Evolutionary conservation across 495 filamentous ascomycete species (phyloP).

Genomic region (Annulohypoxylon maeteangense): DNA sequence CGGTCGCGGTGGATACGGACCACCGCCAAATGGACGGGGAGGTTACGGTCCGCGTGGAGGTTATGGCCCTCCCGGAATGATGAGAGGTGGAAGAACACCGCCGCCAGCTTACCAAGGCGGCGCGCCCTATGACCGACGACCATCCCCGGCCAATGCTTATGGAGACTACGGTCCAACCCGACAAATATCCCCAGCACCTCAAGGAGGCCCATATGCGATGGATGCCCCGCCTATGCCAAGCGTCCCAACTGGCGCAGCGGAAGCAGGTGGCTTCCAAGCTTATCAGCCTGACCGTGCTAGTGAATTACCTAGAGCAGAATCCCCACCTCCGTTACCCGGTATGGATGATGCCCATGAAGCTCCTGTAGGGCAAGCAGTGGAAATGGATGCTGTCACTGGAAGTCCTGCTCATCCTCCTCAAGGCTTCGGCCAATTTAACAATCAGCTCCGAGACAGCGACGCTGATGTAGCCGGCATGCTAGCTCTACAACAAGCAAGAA

Average conservation of each 20-base stretch:
- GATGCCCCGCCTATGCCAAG: constrained; percentile 48
- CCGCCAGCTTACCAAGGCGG: constrained; percentile 62
- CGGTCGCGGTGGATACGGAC: constrained; percentile 50
- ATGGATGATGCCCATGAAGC: constrained; percentile 52
- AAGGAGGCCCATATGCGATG: constrained; percentile 50
- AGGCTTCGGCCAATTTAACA: constrained; percentile 58
- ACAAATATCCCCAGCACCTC: constrained; percentile 50
- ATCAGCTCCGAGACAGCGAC: constrained; percentile 70
- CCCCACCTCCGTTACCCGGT: constrained; percentile 71
- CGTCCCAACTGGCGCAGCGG: constrained; percentile 36
- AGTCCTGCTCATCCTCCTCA: constrained; percentile 57
- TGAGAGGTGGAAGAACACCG: constrained; percentile 65
- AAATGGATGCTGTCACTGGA: constrained; percentile 79
- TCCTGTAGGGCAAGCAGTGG: constrained; percentile 77
- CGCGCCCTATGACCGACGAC: constrained; percentile 59
- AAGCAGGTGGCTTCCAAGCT: constrained; percentile 49
- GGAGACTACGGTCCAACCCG: constrained; percentile 48
- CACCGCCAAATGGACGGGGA: constrained; percentile 51
- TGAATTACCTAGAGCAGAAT: constrained; percentile 63
- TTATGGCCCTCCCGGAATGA: constrained; percentile 61
- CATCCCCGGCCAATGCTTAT: constrained; percentile 59
- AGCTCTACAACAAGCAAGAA: constrained; percentile 69
- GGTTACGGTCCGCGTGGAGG: constrained; percentile 65
- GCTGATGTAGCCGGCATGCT: constrained; percentile 75
- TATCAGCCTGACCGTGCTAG: constrained; percentile 55